Conservation (phyloP, 2,329 filamentous ascomycete genomes). For the Ophiocordyceps camponoti-floridani region DNA sequence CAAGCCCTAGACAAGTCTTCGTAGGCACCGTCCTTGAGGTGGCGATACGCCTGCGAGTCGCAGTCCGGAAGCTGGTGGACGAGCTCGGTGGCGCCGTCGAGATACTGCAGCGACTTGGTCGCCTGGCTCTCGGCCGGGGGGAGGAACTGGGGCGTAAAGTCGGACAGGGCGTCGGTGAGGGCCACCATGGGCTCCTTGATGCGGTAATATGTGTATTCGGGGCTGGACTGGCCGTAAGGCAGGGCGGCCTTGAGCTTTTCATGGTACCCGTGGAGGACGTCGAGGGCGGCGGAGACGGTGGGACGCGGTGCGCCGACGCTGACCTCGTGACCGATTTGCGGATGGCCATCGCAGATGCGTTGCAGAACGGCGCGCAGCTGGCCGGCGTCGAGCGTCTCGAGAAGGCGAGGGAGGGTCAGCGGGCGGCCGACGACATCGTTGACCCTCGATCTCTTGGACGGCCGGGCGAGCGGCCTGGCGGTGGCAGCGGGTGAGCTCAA, state of each 20-base stretch:
- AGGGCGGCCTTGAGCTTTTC: conserved; percentile 60
- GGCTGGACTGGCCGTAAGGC: conserved; percentile 68
- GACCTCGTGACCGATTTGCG: conserved; percentile 71
- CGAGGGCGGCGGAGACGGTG: conserved; percentile 60
- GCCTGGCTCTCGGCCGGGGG: conserved; percentile 77
- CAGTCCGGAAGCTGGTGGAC: conserved; percentile 82
- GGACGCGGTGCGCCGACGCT: conserved; percentile 73
- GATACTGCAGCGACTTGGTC: conserved; percentile 67
- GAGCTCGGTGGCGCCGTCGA: conserved; percentile 78
- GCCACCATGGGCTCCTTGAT: conserved; percentile 66
- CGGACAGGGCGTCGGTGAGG: conserved; percentile 74
- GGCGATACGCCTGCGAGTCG: conserved; percentile 73
- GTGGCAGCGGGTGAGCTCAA: conserved; percentile 62
- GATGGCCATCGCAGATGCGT: conserved; percentile 77
- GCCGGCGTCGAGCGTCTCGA: conserved; percentile 79
- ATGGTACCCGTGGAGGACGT: conserved; percentile 70
- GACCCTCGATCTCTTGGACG: conserved; percentile 43
- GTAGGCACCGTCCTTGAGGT: conserved; percentile 90
- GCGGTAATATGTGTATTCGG: conserved; percentile 89
- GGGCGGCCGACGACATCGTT: conserved; percentile 47
- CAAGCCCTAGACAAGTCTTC: conserved; percentile 91
- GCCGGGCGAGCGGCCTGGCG: conserved; percentile 47
- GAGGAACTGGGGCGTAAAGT: conserved; percentile 91
- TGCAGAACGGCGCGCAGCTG: conserved; percentile 77
- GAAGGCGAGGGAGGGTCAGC: conserved; percentile 47